Conservation (phyloP, 2,329 filamentous ascomycete genomes). For the Phyllosticta citriasiana region DNA sequence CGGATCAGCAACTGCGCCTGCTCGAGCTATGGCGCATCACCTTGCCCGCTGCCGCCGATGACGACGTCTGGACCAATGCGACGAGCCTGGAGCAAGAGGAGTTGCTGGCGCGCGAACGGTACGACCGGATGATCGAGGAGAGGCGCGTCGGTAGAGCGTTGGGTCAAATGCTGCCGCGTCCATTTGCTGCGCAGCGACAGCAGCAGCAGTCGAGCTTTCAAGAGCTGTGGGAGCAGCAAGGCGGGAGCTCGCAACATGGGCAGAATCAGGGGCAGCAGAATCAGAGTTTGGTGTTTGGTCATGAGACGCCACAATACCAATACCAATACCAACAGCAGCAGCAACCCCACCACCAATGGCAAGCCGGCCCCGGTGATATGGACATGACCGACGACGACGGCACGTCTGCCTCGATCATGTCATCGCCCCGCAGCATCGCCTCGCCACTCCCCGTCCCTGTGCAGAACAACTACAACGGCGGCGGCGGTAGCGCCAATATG, state of each 20-base stretch:
- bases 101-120: slow-evolving; percentile 47
- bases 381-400: slow-evolving; percentile 9
- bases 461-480: not conserved
- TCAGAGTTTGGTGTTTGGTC: not conserved
- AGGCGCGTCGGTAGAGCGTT: slow-evolving; percentile 13
- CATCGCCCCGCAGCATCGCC: not conserved
- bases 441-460: not conserved
- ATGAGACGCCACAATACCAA: not conserved
- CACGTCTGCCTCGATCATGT: not conserved
- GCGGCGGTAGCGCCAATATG: not conserved
- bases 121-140: slow-evolving; percentile 36
- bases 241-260: slow-evolving; percentile 13
- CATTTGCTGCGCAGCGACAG: not conserved
- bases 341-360: not conserved
- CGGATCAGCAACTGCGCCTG: slow-evolving; percentile 61
- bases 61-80: slow-evolving; percentile 44
- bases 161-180: not conserved
- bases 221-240: not conserved
- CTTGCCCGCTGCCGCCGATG: slow-evolving; percentile 47
- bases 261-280: slow-evolving; percentile 20
- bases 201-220: not conserved
- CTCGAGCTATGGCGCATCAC: slow-evolving; percentile 80
- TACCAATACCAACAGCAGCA: not conserved
- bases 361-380: not conserved
- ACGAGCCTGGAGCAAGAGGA: slow-evolving; percentile 48